Evolutionary conservation across 208 protist species (phyloP).

Genomic region (Histomonas meleagridis): DNA sequence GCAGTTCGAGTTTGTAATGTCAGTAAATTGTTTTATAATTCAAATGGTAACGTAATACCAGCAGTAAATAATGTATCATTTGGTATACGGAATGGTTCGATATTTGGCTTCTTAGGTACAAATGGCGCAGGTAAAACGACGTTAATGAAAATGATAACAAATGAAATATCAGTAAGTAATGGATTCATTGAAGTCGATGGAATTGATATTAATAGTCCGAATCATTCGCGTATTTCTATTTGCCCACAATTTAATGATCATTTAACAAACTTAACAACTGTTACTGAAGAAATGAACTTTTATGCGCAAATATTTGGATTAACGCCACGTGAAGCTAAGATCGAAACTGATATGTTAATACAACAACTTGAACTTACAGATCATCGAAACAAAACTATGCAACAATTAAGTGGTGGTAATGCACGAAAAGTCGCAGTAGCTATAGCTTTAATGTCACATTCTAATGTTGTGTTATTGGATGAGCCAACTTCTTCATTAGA

Average conservation of each 20-base stretch:
- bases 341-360: neutral
- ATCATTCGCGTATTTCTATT: too few relatives aligned
- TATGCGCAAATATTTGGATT: neutral
- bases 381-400: neutral
- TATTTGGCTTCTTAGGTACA: neutral
- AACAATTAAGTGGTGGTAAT: neutral
- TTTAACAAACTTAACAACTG: neutral
- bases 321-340: neutral
- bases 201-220: neutral
- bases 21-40: neutral
- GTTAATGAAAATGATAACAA: neutral
- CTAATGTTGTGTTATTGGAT: constrained; percentile 23
- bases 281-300: neutral
- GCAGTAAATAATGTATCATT: neutral
- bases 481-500: constrained; percentile 9
- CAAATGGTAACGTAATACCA: too few relatives aligned
- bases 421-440: neutral
- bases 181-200: neutral
- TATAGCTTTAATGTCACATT: neutral
- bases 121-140: neutral
- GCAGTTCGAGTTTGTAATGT: neutral
- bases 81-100: neutral
- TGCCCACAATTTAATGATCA: constrained; percentile 21
- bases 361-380: neutral
- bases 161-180: neutral